Evolutionary conservation across 148 eudicot genomes (phyloP).

Genomic region (Agrostemma githago): DNA sequence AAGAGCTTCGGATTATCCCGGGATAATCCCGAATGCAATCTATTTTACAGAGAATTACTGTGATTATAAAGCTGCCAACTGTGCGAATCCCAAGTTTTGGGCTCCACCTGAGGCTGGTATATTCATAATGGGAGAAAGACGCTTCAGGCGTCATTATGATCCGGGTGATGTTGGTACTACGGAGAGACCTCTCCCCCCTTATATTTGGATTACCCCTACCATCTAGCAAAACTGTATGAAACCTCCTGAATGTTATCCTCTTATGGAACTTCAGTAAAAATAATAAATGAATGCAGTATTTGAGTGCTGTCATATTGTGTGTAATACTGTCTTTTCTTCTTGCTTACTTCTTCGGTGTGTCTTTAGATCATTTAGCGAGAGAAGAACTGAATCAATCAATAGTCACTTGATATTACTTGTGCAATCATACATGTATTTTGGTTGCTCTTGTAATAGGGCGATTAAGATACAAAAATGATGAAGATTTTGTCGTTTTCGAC

Average conservation of each 20-base stretch:
- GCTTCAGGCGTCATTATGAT: neutral
- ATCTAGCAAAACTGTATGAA: neutral
- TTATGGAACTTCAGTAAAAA: neutral
- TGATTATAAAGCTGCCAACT: neutral
- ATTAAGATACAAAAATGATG: neutral
- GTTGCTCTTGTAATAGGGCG: neutral
- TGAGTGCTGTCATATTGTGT: neutral
- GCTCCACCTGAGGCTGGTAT: conserved; percentile 10
- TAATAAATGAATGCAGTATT: neutral
- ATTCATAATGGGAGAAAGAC: neutral
- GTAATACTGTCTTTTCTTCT: neutral
- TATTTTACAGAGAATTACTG: conserved; percentile 21
- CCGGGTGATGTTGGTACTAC: neutral
- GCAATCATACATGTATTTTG: neutral
- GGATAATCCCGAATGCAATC: neutral
- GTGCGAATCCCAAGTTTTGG: neutral
- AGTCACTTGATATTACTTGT: neutral
- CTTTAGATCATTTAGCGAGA: neutral
- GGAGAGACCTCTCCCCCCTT: neutral
- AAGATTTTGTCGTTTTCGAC: neutral
- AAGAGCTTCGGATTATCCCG: conserved; percentile 1
- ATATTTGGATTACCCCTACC: conserved; percentile 20
- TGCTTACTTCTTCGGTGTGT: neutral
- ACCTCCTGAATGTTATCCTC: neutral
- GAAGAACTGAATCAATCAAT: neutral